Conservation (phyloP, 75 land plant species). For the Sequoia sempervirens region DNA sequence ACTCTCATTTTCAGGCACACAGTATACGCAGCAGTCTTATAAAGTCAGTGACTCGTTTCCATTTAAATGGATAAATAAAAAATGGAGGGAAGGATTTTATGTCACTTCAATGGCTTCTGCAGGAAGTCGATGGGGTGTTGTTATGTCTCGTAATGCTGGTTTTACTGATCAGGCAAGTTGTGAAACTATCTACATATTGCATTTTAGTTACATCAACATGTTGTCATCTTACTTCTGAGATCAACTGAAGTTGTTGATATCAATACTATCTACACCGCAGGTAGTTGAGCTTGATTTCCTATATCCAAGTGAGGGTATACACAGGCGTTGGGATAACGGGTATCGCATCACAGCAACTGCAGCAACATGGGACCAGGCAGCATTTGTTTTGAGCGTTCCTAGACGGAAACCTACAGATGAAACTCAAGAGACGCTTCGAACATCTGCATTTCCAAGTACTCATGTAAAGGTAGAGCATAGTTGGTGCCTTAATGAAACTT, state of each 20-base stretch:
- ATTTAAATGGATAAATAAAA: slow-evolving; percentile 69
- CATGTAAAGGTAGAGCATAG: slow-evolving; percentile 54
- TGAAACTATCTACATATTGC: neutral
- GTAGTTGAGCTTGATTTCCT: slow-evolving; percentile 77
- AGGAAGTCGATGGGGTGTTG: slow-evolving; percentile 69
- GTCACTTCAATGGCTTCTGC: slow-evolving; percentile 80
- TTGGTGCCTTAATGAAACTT: neutral
- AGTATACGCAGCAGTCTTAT: slow-evolving; percentile 65
- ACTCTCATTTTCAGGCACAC: slow-evolving; percentile 39
- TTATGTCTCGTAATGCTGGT: slow-evolving; percentile 73
- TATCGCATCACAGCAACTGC: slow-evolving; percentile 76
- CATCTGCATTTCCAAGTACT: slow-evolving; percentile 75
- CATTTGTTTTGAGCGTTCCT: slow-evolving; percentile 72
- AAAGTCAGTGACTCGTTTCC: slow-evolving; percentile 75
- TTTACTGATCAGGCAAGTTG: slow-evolving; percentile 54
- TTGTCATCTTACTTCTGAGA: neutral
- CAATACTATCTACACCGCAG: slow-evolving; percentile 16
- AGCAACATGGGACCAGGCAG: slow-evolving; percentile 78
- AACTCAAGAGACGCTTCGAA: slow-evolving; percentile 77
- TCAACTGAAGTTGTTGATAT: neutral
- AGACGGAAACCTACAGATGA: slow-evolving; percentile 58
- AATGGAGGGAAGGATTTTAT: slow-evolving; percentile 68
- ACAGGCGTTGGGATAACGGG: slow-evolving; percentile 76
- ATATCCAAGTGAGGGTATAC: slow-evolving; percentile 86
- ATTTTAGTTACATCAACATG: neutral